These are phyloP conservation scores for Aspergillus alliaceus DNA, from an alignment of 2,329 filamentous ascomycete genomes.

Conservation along the genomic window DNA sequence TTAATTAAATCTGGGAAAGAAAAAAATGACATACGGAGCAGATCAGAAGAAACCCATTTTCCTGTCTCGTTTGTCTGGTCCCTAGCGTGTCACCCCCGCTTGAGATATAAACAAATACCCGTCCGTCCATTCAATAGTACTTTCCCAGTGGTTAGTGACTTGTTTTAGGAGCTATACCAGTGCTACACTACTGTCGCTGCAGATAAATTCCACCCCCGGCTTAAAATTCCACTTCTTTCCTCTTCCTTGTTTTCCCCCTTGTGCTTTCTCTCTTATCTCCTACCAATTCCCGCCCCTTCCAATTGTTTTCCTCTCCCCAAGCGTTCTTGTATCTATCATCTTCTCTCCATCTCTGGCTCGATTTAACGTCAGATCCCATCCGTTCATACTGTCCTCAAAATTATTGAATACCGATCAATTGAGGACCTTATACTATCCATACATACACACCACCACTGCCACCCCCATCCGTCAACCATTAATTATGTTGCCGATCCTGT, in stretches of 20 bases:
- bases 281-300: constrained; percentile 1
- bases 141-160: constrained; percentile 1
- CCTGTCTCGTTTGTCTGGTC: not conserved
- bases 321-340: not conserved
- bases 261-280: not conserved
- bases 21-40: no score
- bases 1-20: not conserved
- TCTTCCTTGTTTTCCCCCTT: constrained; percentile 5
- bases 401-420: not conserved
- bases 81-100: constrained; percentile 1
- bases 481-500: constrained; percentile 51
- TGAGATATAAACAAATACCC: constrained; percentile 1
- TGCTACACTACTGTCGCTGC: not conserved
- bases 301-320: not conserved
- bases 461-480: constrained; percentile 25
- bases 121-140: not conserved
- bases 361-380: not conserved
- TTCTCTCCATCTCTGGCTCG: not conserved
- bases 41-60: not conserved
- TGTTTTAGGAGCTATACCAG: constrained; percentile 2
- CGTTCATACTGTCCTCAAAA: not conserved
- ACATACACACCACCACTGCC: not conserved
- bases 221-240: constrained; percentile 3
- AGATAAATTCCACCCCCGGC: constrained; percentile 2
- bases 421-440: not conserved